phyloP scores from a whole-genome alignment of 306 rosid genomes.

The Purshia tridentata region DNA sequence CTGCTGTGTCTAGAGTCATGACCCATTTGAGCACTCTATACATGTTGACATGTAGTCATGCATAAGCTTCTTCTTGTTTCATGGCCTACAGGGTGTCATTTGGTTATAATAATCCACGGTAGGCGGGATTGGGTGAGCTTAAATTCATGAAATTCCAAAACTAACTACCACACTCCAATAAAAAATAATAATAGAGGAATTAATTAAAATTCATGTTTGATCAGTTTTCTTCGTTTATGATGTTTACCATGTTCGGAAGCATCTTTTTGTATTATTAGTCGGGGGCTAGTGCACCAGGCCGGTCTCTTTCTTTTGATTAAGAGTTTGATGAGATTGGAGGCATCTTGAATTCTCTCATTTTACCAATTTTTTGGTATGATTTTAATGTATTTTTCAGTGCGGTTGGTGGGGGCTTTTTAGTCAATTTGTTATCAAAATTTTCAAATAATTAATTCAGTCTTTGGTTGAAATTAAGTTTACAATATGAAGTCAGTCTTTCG shows the following conservation, averaged over 20 bases:
- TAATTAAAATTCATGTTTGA: background rate
- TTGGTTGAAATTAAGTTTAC: background rate
- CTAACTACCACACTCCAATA: constrained; percentile 49
- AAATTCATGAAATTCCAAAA: constrained; percentile 33
- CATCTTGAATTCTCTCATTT: constrained; percentile 30
- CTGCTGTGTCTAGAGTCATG: background rate
- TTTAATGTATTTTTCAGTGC: constrained; percentile 42
- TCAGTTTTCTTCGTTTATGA: constrained; percentile 23
- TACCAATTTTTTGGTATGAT: constrained; percentile 38
- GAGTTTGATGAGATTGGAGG: constrained; percentile 36
- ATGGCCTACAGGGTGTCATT: constrained; percentile 40
- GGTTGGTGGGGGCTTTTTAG: constrained; percentile 72
- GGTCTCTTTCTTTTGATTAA: constrained; percentile 26
- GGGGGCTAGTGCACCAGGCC: constrained; percentile 52
- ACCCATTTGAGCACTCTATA: constrained; percentile 12
- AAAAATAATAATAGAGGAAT: constrained; percentile 10
- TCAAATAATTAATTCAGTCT: background rate
- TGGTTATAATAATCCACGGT: constrained; percentile 40
- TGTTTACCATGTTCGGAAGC: constrained; percentile 54
- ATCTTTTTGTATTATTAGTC: constrained; percentile 36
- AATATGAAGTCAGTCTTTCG: background rate
- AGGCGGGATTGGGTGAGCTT: constrained; percentile 59
- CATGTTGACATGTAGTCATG: constrained; percentile 2
- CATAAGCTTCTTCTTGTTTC: constrained; percentile 21
- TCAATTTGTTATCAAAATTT: constrained; percentile 19